These are phyloP conservation scores for Benincasa hispida DNA, from an alignment of 306 rosid genomes.

Conservation along the genomic window DNA sequence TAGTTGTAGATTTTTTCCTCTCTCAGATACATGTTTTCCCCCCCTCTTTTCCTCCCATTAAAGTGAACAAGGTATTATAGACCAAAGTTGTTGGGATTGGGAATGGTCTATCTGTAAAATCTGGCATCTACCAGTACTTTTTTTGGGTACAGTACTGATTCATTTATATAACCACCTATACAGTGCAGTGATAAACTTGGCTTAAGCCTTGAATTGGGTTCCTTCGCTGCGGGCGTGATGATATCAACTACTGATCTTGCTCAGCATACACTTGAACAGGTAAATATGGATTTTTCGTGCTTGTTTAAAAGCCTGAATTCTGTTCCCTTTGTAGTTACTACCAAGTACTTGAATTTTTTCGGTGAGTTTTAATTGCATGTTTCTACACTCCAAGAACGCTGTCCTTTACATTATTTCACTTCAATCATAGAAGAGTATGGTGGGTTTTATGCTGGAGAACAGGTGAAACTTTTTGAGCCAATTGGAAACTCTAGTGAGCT, in stretches of 20 bases:
- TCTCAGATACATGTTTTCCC: neutral
- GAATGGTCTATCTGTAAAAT: neutral
- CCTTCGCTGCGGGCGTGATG: conserved; percentile 99
- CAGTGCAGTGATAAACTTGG: conserved; percentile 99
- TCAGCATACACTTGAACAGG: conserved; percentile 95
- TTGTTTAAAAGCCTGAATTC: neutral
- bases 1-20: neutral
- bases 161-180: conserved; percentile 24
- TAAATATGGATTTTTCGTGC: conserved; percentile 7
- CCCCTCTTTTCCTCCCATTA: too few species aligned
- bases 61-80: neutral
- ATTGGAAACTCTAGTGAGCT: neutral
- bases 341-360: neutral
- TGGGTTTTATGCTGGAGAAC: too few species aligned
- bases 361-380: neutral
- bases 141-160: conserved; percentile 9
- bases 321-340: neutral
- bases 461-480: neutral
- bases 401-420: neutral
- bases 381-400: neutral
- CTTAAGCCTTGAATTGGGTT: conserved; percentile 89
- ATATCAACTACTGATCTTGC: conserved; percentile 97
- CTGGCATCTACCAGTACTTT: neutral
- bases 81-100: neutral
- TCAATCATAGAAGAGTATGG: too few species aligned